phyloP scores from a whole-genome alignment of 2,329 filamentous ascomycete genomes.

The Colletotrichum tamarilloi region DNA sequence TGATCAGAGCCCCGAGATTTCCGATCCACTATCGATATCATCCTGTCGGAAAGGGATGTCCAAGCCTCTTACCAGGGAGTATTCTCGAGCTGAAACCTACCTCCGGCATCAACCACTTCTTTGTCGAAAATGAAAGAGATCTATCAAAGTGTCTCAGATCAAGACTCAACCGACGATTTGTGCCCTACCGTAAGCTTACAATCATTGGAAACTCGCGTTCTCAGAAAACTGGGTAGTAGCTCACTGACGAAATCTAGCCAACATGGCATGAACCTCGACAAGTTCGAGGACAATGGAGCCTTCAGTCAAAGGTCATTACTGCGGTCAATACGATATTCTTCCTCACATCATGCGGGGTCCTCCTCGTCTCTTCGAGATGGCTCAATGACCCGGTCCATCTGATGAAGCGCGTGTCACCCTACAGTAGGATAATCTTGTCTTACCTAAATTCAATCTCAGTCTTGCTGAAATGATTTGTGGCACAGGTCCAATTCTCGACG shows the following conservation, averaged over 20 bases:
- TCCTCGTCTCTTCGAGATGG: constrained; percentile 12
- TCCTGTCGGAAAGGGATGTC: background rate
- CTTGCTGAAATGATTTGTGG: background rate
- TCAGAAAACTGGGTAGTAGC: background rate
- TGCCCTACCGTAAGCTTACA: background rate
- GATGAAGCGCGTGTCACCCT: constrained; percentile 28
- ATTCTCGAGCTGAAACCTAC: too few species aligned
- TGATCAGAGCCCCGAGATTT: background rate
- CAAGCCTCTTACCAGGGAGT: background rate
- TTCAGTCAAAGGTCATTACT: constrained; percentile 2
- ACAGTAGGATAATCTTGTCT: background rate
- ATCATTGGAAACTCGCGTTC: background rate
- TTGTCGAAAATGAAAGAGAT: constrained; percentile 4
- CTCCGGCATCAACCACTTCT: background rate
- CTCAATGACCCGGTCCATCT: constrained; percentile 19
- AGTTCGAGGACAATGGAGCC: background rate
- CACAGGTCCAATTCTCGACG: constrained; percentile 20
- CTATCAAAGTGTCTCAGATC: background rate
- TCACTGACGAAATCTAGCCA: background rate
- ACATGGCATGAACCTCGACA: background rate
- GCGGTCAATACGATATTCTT: constrained; percentile 13
- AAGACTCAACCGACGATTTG: constrained; percentile 12
- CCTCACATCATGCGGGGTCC: constrained; percentile 6
- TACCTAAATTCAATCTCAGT: fast-evolving
- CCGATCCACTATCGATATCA: background rate